Conservation (phyloP, 2,329 filamentous ascomycete species). For the Cercospora brassicicola region DNA sequence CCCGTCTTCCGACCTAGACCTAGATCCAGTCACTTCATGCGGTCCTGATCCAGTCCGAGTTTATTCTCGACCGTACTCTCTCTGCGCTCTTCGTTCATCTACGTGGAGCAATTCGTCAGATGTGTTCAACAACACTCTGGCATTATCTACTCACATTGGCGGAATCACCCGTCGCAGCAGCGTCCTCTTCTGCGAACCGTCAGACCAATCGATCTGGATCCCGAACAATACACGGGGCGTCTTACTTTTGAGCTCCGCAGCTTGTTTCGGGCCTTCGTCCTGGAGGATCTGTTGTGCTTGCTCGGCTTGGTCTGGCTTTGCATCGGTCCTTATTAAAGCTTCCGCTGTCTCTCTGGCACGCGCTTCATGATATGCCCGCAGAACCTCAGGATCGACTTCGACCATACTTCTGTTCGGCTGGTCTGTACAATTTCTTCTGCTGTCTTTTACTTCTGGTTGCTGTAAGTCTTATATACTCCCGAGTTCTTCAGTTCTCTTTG, state of each 20-base stretch:
- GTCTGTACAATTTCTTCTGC: background rate
- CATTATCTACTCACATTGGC: background rate
- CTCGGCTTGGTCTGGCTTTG: constrained; percentile 10
- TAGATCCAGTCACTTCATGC: constrained; percentile 2
- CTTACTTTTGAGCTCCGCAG: constrained; percentile 15
- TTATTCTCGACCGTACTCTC: constrained; percentile 10
- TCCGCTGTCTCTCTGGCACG: constrained; percentile 13
- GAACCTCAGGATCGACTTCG: constrained; percentile 10
- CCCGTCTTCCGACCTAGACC: background rate
- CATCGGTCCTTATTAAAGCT: constrained; percentile 8
- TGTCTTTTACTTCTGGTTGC: background rate
- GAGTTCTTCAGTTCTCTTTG: background rate
- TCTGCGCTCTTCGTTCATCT: constrained; percentile 3
- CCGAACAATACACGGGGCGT: background rate
- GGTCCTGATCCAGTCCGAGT: constrained; percentile 6
- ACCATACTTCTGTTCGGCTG: background rate
- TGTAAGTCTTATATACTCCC: background rate
- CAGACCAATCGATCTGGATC: constrained; percentile 16
- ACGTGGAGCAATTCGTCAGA: background rate
- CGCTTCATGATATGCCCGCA: constrained; percentile 8
- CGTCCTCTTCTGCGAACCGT: constrained; percentile 17
- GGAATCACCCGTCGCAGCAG: constrained; percentile 10
- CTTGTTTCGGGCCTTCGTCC: constrained; percentile 13
- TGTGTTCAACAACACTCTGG: background rate
- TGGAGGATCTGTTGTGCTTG: constrained; percentile 11